These are phyloP conservation scores for Colletotrichum euphorbiae DNA, from an alignment of 2,329 filamentous ascomycete genomes.

Conservation along the genomic window DNA sequence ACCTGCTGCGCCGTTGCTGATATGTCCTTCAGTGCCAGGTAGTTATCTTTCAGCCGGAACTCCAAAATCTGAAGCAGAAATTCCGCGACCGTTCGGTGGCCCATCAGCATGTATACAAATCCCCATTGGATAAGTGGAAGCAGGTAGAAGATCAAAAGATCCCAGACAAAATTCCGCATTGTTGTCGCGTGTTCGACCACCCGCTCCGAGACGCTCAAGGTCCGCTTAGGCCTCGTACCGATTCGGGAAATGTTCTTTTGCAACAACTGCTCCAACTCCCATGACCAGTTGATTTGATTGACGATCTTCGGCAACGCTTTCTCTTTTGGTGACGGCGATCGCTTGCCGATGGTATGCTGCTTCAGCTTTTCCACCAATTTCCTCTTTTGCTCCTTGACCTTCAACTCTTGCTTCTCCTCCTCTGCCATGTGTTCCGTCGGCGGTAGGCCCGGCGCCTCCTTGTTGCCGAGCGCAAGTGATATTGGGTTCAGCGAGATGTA, in stretches of 20 bases:
- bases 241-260: slow-evolving; percentile 92
- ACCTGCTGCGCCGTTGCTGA: slow-evolving; percentile 97
- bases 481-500: slow-evolving; percentile 95
- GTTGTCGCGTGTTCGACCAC: slow-evolving; percentile 94
- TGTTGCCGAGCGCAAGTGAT: slow-evolving; percentile 84
- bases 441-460: slow-evolving; percentile 55
- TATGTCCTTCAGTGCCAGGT: slow-evolving; percentile 91
- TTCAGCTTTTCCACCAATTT: slow-evolving; percentile 87
- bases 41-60: slow-evolving; percentile 82
- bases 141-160: slow-evolving; percentile 78
- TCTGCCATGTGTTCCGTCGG: slow-evolving; percentile 70
- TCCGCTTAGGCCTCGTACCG: slow-evolving; percentile 82
- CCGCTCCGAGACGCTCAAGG: slow-evolving; percentile 91
- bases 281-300: slow-evolving; percentile 95
- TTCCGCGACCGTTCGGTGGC: slow-evolving; percentile 85
- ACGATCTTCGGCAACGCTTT: slow-evolving; percentile 82
- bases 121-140: slow-evolving; percentile 79
- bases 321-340: slow-evolving; percentile 84
- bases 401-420: slow-evolving; percentile 73
- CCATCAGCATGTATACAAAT: slow-evolving; percentile 83
- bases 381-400: slow-evolving; percentile 68
- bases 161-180: slow-evolving; percentile 82
- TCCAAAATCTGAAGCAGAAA: slow-evolving; percentile 82
- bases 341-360: slow-evolving; percentile 85
- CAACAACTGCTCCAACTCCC: slow-evolving; percentile 85